Evolutionary conservation across 495 filamentous ascomycete species (phyloP).

Genomic region (Aspergillus steynii): DNA sequence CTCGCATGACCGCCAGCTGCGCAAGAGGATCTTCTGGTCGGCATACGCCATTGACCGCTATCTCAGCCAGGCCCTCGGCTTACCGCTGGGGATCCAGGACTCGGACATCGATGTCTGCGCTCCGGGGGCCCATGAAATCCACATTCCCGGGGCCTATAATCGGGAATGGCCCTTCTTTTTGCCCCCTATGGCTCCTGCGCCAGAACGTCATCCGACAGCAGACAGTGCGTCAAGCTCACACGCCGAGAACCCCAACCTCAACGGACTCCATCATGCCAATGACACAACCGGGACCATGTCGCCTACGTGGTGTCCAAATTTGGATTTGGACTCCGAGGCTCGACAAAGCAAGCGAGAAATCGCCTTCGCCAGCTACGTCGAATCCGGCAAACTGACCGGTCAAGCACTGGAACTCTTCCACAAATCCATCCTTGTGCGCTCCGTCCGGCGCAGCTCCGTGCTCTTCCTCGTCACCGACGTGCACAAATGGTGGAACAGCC

Average conservation of each 20-base stretch:
- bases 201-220: neutral
- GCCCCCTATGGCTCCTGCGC: neutral
- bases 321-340: neutral
- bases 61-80: conserved; percentile 47
- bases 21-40: conserved; percentile 53
- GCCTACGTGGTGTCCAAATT: neutral
- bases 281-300: neutral
- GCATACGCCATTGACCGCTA: conserved; percentile 52
- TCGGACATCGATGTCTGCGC: conserved; percentile 45
- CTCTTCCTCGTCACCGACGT: conserved; percentile 43
- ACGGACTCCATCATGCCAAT: neutral
- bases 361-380: conserved; percentile 39
- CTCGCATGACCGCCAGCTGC: conserved; percentile 40
- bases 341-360: conserved; percentile 26
- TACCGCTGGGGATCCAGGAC: conserved; percentile 45
- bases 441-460: conserved; percentile 35
- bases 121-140: conserved; percentile 32
- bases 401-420: conserved; percentile 43
- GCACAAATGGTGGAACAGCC: conserved; percentile 48
- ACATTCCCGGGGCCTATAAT: conserved; percentile 23
- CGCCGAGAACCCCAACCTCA: neutral
- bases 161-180: neutral
- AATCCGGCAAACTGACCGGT: conserved; percentile 41
- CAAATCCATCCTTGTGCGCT: conserved; percentile 41
- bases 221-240: neutral